Base-by-base conservation (phyloP, 768 basidiomycete species). In the Leucocoprinus birnbaumii region DNA sequence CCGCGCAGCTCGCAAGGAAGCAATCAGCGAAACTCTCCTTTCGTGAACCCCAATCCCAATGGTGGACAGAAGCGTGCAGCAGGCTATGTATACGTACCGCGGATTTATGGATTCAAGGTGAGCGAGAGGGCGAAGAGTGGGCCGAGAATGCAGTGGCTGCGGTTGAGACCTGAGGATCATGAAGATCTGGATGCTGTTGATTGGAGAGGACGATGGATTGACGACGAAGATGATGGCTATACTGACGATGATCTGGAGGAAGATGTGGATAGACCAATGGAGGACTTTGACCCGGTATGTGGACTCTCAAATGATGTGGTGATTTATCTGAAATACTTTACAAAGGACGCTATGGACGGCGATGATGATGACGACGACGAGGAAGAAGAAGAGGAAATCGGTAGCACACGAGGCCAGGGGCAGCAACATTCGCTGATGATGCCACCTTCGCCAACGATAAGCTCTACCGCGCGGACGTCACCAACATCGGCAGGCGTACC, bases 21-120 rank as follows among this genome's bases (percentile, higher is more conserved):
- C 34, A 77, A 78, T 40, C 73, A 77, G 3, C 72, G 79, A 16
- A 75, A 73, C 27, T 73, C 78, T 19, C 79, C 89, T 8, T 91
- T 94, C 62, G 77, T 84, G 25, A 97, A 96, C 65, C 94, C 94
- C 1, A 94, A 95, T 67, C 84, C 87, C 1, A 81, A 92, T 59
- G 91, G 91, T 9, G 91, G 91, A 0, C 93, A 96, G 71, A 94
- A 94, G 70, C 84, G 84, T 40, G 90, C 94, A 2, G 82, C 85
- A 25, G 92, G 91, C 3, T 85, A 86, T 66, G 83, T 98, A 13
- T 98, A 99, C 66, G 79, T 85, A 14, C 91, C 95, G 4, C 82
- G 89, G 68, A 96, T 99, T 65, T 98, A 98, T 63, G 97, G 97
- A 0, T 99, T 99, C 80, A 91, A 89, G 71, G 96, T 99, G 24